phyloP scores from a whole-genome alignment of 148 eudicot genomes.

The Polygonum maritimum region DNA sequence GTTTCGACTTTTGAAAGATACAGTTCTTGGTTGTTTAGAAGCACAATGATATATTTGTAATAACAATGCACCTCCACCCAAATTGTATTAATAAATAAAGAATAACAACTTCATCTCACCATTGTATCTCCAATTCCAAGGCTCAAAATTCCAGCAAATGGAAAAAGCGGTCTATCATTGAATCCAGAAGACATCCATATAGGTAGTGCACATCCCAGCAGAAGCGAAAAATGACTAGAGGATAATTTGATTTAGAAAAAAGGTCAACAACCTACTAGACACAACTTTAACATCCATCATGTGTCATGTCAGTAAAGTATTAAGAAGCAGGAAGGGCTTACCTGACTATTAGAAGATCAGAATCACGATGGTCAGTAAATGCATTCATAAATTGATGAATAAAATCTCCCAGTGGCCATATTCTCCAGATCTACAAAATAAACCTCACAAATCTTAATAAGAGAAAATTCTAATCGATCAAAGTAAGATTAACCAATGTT shows the following conservation, averaged over 20 bases:
- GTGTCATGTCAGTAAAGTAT: background rate
- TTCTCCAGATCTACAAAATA: slow-evolving; percentile 81
- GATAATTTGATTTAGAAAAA: background rate
- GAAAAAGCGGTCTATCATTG: slow-evolving; percentile 90
- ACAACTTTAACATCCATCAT: background rate
- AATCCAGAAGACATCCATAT: slow-evolving; percentile 94
- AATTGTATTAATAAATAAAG: background rate
- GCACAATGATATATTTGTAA: no score
- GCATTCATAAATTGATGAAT: slow-evolving; percentile 94
- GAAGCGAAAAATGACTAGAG: slow-evolving; percentile 84
- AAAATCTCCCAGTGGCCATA: slow-evolving; percentile 82
- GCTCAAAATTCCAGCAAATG: slow-evolving; percentile 98
- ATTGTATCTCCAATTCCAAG: slow-evolving; percentile 99
- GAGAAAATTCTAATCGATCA: background rate
- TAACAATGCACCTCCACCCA: background rate
- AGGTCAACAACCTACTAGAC: background rate
- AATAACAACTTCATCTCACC: slow-evolving; percentile 36
- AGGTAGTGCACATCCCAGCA: slow-evolving; percentile 97
- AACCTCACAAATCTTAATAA: background rate
- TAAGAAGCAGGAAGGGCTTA: slow-evolving; percentile 6
- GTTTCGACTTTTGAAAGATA: background rate
- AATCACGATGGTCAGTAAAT: slow-evolving; percentile 97
- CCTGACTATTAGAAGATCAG: slow-evolving; percentile 93
- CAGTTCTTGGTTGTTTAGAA: background rate
- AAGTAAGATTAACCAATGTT: background rate